phyloP scores from a whole-genome alignment of 2,329 filamentous ascomycete genomes.

The Ophiostoma quercus region DNA sequence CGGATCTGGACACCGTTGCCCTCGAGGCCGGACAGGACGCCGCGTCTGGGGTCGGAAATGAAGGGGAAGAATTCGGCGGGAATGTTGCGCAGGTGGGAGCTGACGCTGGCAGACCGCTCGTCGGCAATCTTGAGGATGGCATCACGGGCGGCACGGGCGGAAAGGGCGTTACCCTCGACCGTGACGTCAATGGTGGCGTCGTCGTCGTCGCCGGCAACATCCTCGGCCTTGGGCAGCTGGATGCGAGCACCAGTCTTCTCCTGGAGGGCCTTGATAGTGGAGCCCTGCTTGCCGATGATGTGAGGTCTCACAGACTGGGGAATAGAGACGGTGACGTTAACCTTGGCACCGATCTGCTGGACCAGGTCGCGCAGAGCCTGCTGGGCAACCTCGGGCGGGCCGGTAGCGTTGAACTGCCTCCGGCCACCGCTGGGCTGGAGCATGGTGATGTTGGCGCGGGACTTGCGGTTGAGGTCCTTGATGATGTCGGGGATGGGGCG shows the following conservation, averaged over 20 bases:
- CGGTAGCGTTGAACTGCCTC: conserved; percentile 77
- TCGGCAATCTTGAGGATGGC: conserved; percentile 83
- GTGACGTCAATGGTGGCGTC: conserved; percentile 78
- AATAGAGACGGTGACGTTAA: conserved; percentile 66
- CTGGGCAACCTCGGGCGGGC: conserved; percentile 75
- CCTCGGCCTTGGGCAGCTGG: conserved; percentile 78
- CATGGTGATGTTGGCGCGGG: conserved; percentile 79
- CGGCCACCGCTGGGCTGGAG: conserved; percentile 65
- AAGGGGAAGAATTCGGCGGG: conserved; percentile 94
- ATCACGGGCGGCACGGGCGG: conserved; percentile 74
- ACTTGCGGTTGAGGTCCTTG: conserved; percentile 87
- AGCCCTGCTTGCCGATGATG: conserved; percentile 88
- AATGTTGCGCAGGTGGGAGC: conserved; percentile 73
- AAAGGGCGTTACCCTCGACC: conserved; percentile 86
- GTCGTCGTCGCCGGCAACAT: conserved; percentile 66
- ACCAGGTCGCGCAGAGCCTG: conserved; percentile 87
- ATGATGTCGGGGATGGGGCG: conserved; percentile 79
- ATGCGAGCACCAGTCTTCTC: conserved; percentile 86
- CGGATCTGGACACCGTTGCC: conserved; percentile 72
- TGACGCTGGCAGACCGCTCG: conserved; percentile 77
- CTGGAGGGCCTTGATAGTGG: conserved; percentile 84
- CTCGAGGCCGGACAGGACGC: conserved; percentile 62
- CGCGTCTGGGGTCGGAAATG: conserved; percentile 74
- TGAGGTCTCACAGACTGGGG: conserved; percentile 78
- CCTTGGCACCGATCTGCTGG: conserved; percentile 79